Percentiles rank a stretch among this genome's conserved stretches.
Conservation (phyloP, 2,329 filamentous ascomycete species). For the Alternaria atra region DNA sequence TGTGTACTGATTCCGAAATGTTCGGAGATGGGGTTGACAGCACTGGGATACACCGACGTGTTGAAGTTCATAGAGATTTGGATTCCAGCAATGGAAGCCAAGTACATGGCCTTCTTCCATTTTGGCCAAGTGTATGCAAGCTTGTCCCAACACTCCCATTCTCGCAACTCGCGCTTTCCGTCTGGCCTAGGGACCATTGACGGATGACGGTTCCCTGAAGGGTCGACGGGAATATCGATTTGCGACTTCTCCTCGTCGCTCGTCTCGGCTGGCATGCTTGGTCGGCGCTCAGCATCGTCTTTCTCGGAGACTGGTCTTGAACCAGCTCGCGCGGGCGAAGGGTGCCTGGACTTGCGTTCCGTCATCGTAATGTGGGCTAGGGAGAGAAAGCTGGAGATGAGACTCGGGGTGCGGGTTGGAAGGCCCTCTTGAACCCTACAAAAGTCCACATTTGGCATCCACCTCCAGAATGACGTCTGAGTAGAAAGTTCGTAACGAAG, state of each 20-base stretch:
- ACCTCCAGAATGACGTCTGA: conserved; percentile 15
- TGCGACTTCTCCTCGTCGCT: conserved; percentile 25
- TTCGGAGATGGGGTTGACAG: conserved; percentile 60
- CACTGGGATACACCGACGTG: conserved; percentile 63
- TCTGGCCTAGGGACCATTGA: conserved; percentile 17
- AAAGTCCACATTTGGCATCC: conserved; percentile 8
- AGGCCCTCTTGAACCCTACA: conserved; percentile 18
- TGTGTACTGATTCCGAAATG: conserved; percentile 62
- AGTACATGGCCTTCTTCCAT: conserved; percentile 62
- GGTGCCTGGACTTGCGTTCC: conserved; percentile 17
- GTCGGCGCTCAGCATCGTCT: conserved; percentile 6
- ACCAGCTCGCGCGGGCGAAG: conserved; percentile 14
- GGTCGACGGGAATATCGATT: conserved; percentile 13
- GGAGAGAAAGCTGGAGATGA: conserved; percentile 16
- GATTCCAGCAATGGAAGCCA: conserved; percentile 62
- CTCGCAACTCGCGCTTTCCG: conserved; percentile 39
- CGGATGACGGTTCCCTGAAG: conserved; percentile 18
- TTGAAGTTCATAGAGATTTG: conserved; percentile 68
- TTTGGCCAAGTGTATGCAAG: conserved; percentile 58
- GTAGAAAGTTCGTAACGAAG: background rate
- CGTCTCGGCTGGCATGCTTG: conserved; percentile 12
- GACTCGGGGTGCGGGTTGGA: conserved; percentile 10
- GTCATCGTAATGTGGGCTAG: conserved; percentile 5
- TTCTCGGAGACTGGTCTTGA: conserved; percentile 11
- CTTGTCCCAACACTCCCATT: conserved; percentile 57